Percentiles rank a stretch among this genome's conserved stretches.
Conservation (phyloP, 2,329 filamentous ascomycete species). For the Metarhizium humberi region DNA sequence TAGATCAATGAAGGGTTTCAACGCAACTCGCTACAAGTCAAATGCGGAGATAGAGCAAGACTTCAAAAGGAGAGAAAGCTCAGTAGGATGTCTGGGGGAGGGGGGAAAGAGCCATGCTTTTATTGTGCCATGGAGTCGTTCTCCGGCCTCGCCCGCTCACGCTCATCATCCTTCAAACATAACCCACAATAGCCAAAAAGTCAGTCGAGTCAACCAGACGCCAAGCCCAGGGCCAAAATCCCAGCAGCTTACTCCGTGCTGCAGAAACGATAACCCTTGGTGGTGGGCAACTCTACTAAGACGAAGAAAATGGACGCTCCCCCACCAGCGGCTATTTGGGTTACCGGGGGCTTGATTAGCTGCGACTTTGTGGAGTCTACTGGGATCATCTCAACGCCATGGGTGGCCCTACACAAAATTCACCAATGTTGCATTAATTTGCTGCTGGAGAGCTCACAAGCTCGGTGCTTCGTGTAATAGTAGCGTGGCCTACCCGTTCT, state of each 20-base stretch:
- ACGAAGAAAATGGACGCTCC: not conserved
- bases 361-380: slow-evolving; percentile 11
- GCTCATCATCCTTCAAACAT: not conserved
- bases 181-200: slow-evolving; percentile 4
- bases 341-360: slow-evolving; percentile 5
- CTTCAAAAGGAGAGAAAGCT: slow-evolving; percentile 13
- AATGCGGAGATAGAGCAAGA: slow-evolving; percentile 15
- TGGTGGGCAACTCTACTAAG: slow-evolving; percentile 1
- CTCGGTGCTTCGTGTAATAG: not conserved
- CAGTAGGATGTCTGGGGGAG: slow-evolving; percentile 10
- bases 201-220: slow-evolving; percentile 2
- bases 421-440: not conserved
- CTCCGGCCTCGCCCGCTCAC: slow-evolving; percentile 4
- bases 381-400: slow-evolving; percentile 2
- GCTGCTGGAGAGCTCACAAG: not conserved
- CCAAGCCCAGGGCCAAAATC: not conserved
- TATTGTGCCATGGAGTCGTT: slow-evolving; percentile 7
- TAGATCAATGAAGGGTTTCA: slow-evolving; percentile 13
- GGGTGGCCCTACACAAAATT: not conserved
- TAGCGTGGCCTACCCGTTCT: not conserved
- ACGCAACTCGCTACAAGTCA: slow-evolving; percentile 18
- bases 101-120: slow-evolving; percentile 10
- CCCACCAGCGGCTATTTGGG: slow-evolving; percentile 8
- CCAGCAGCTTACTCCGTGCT: not conserved
- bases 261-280: not conserved